Evolutionary conservation across 2,329 filamentous ascomycete species (phyloP).

Genomic region (Dendryphion nanum): DNA sequence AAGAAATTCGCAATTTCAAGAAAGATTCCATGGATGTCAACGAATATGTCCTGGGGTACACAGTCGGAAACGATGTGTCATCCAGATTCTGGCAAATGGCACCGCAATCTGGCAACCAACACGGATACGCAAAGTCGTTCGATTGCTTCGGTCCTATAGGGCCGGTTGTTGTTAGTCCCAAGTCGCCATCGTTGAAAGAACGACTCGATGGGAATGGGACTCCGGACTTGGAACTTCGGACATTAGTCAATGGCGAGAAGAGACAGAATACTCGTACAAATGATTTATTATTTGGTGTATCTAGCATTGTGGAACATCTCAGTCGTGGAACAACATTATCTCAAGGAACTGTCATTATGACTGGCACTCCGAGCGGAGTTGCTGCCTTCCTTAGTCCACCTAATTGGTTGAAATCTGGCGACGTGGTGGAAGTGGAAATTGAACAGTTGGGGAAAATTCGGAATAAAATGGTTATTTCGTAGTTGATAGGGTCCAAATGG

Average conservation of each 20-base stretch:
- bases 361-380: constrained; percentile 48
- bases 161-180: constrained; percentile 36
- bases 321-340: constrained; percentile 47
- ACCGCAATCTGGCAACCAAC: constrained; percentile 34
- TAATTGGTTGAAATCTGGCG: constrained; percentile 33
- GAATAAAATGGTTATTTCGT: constrained; percentile 39
- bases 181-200: constrained; percentile 40
- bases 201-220: constrained; percentile 1
- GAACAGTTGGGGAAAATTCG: constrained; percentile 35
- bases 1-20: constrained; percentile 37
- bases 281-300: constrained; percentile 48
- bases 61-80: constrained; percentile 62
- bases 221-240: constrained; percentile 23
- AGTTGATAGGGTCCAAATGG: constrained; percentile 6
- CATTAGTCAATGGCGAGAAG: constrained; percentile 45
- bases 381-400: constrained; percentile 39
- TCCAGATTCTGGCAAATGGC: constrained; percentile 53
- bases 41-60: constrained; percentile 64
- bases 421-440: constrained; percentile 33
- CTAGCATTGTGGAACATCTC: constrained; percentile 45
- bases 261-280: constrained; percentile 44
- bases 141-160: constrained; percentile 47
- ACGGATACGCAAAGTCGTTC: constrained; percentile 45
- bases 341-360: constrained; percentile 50
- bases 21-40: constrained; percentile 52